A percentile compares a stretch with the other conserved stretches of the same genome.
Conservation (phyloP, 2,329 filamentous ascomycete genomes). For the Talaromyces verruculosus region DNA sequence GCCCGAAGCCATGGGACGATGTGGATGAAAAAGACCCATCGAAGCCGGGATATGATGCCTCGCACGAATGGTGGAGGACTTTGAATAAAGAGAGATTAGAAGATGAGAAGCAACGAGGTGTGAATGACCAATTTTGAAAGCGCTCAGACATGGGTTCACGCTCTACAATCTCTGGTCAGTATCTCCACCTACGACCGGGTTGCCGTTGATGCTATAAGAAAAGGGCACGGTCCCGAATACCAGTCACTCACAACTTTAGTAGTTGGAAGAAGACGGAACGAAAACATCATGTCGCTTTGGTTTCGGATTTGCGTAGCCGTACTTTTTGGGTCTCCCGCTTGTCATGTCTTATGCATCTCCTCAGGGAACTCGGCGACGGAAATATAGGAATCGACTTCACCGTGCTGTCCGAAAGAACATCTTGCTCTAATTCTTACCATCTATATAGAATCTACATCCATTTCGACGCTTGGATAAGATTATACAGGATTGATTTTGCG, state of each 20-base stretch:
- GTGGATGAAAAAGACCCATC: constrained; percentile 14
- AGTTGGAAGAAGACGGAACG: background rate
- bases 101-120: constrained; percentile 12
- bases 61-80: constrained; percentile 16
- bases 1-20: constrained; percentile 65
- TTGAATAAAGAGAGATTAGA: constrained; percentile 9
- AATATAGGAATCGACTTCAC: background rate
- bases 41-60: constrained; percentile 1
- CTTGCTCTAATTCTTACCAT: no score
- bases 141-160: background rate
- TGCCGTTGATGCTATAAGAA: background rate
- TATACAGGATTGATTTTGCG: background rate
- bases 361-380: background rate
- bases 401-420: background rate
- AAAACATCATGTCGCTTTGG: no score
- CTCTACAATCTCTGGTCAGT: no score
- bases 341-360: background rate
- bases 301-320: background rate
- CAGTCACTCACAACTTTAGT: background rate
- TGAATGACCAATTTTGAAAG: constrained; percentile 16
- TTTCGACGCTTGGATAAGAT: background rate
- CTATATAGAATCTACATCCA: background rate
- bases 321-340: background rate
- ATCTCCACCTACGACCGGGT: background rate
- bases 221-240: background rate